Conservation (phyloP, 148 eudicot species). For the Chenopodium album region DNA sequence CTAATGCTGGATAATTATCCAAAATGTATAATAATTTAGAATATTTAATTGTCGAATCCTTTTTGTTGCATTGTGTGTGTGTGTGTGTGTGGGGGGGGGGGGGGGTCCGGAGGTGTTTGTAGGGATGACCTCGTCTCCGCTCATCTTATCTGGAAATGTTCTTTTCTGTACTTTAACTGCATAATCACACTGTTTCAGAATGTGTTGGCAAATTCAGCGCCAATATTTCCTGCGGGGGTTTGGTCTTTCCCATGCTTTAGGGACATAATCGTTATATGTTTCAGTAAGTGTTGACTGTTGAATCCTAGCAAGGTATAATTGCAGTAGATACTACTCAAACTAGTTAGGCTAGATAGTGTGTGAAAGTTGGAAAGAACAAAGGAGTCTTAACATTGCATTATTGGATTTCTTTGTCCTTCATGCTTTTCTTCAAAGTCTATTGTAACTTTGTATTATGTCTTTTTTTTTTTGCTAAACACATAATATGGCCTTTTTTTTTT, state of each 20-base stretch:
- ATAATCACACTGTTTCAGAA: not conserved
- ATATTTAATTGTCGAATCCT: not conserved
- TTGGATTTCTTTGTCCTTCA: not conserved
- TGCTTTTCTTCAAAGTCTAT: not conserved
- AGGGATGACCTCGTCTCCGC: too few relatives aligned
- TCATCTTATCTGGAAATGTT: too few relatives aligned
- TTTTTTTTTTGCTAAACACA: not conserved
- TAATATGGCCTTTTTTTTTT: not conserved
- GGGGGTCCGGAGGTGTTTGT: not conserved
- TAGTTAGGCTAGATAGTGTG: not conserved
- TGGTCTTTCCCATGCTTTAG: not conserved
- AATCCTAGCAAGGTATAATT: not conserved
- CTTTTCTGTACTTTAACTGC: too few relatives aligned
- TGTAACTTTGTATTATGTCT: not conserved
- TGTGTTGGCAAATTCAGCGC: not conserved
- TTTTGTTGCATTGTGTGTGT: too few relatives aligned
- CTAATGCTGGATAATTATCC: not conserved
- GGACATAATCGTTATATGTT: not conserved
- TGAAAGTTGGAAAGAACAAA: not conserved
- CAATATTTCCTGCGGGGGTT: too few relatives aligned
- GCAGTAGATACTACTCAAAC: too few relatives aligned
- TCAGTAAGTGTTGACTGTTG: not conserved
- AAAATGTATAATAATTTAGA: too few relatives aligned
- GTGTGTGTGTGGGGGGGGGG: not conserved
- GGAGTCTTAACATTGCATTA: not conserved